Evolutionary conservation across 306 rosid species (phyloP).

Genomic region (Echinosophora koreensis): DNA sequence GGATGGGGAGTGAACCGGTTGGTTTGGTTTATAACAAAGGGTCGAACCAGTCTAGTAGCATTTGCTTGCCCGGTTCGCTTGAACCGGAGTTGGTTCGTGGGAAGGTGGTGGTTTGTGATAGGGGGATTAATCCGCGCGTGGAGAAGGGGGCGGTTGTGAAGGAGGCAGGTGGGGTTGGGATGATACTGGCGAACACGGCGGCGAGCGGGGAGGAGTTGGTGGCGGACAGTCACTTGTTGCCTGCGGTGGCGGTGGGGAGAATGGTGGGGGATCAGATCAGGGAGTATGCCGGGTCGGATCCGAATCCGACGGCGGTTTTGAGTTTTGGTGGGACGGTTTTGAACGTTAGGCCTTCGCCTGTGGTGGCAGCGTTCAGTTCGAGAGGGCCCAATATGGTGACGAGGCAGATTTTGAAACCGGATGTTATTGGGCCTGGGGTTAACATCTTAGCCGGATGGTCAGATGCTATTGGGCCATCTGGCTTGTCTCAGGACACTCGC

Average conservation of each 20-base stretch:
- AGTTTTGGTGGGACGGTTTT: constrained; percentile 86
- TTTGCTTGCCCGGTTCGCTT: constrained; percentile 86
- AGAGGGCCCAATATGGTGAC: constrained; percentile 89
- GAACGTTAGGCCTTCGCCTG: constrained; percentile 84
- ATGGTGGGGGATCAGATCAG: constrained; percentile 71
- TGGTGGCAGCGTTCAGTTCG: constrained; percentile 95
- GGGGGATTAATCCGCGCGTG: constrained; percentile 86
- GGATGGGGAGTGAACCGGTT: constrained; percentile 74
- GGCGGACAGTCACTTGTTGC: constrained; percentile 88
- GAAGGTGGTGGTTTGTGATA: constrained; percentile 86
- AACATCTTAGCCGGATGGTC: constrained; percentile 84
- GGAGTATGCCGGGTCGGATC: constrained; percentile 54
- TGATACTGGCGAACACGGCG: constrained; percentile 90
- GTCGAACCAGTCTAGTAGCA: constrained; percentile 56
- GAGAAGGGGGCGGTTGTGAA: constrained; percentile 89
- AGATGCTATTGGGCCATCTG: constrained; percentile 87
- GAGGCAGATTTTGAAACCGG: constrained; percentile 83
- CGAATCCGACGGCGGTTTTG: constrained; percentile 73
- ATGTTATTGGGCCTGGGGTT: constrained; percentile 92
- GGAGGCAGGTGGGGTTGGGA: constrained; percentile 86
- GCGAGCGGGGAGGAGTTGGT: constrained; percentile 88
- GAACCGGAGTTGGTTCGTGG: constrained; percentile 71
- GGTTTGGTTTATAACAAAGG: constrained; percentile 69
- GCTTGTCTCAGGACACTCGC: constrained; percentile 61
- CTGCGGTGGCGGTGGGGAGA: constrained; percentile 88